Evolutionary conservation across 2,329 filamentous ascomycete genomes (phyloP).

Genomic region (Zymoseptoria crescenta): DNA sequence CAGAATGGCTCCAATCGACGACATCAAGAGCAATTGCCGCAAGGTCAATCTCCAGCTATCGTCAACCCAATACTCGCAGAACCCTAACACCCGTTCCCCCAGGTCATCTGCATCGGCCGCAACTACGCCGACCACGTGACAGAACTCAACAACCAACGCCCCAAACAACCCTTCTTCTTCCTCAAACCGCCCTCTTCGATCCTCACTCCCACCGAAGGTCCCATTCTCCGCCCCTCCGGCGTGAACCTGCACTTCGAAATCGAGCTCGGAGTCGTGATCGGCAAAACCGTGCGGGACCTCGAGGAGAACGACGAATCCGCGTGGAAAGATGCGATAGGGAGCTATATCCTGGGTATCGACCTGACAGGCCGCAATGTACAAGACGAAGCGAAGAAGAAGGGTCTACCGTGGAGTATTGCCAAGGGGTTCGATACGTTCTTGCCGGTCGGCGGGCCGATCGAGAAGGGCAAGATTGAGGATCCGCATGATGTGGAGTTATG

Average conservation of each 20-base stretch:
- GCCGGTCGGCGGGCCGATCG: slow-evolving; percentile 73
- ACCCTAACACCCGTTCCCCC: not conserved
- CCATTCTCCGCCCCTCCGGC: slow-evolving; percentile 73
- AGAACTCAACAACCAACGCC: slow-evolving; percentile 78
- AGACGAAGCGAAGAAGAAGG: slow-evolving; percentile 94
- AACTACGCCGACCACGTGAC: slow-evolving; percentile 97
- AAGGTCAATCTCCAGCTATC: slow-evolving; percentile 32
- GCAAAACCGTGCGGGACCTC: slow-evolving; percentile 69
- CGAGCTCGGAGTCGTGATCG: slow-evolving; percentile 83
- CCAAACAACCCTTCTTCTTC: slow-evolving; percentile 98
- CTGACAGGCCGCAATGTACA: slow-evolving; percentile 96
- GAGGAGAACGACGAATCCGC: slow-evolving; percentile 63
- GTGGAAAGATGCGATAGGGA: slow-evolving; percentile 75
- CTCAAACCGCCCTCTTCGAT: slow-evolving; percentile 88
- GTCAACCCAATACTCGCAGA: not conserved
- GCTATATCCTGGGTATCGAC: slow-evolving; percentile 87
- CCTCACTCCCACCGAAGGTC: slow-evolving; percentile 67
- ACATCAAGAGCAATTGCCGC: slow-evolving; percentile 39
- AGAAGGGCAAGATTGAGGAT: slow-evolving; percentile 71
- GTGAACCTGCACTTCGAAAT: slow-evolving; percentile 90
- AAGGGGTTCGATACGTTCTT: slow-evolving; percentile 99
- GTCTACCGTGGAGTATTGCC: slow-evolving; percentile 88
- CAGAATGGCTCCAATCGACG: slow-evolving; percentile 16
- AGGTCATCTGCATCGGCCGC: slow-evolving; percentile 88
- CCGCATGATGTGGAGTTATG: slow-evolving; percentile 84